Evolutionary conservation across 2,329 filamentous ascomycete species (phyloP).

Genomic region (Aspergillus novofumigatus): DNA sequence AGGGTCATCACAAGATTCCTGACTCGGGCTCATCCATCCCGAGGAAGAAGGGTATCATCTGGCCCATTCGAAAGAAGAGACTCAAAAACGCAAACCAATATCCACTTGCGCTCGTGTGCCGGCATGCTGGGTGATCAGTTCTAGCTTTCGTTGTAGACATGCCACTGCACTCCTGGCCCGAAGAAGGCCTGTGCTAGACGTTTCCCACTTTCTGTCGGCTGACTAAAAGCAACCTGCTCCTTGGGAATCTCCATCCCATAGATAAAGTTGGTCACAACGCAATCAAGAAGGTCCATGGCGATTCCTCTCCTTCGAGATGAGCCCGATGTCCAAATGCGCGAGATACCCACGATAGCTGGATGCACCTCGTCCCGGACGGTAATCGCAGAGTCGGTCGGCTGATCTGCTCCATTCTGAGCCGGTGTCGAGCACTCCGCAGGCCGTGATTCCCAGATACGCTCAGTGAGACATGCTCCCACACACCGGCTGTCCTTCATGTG

Average conservation of each 20-base stretch:
- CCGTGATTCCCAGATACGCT: constrained; percentile 57
- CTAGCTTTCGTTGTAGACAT: constrained; percentile 52
- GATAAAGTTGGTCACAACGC: constrained; percentile 52
- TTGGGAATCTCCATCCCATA: constrained; percentile 54
- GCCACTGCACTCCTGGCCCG: constrained; percentile 53
- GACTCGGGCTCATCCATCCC: constrained; percentile 13
- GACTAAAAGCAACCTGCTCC: constrained; percentile 58
- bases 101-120: background rate
- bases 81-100: background rate
- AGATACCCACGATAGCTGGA: constrained; percentile 56
- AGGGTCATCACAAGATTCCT: constrained; percentile 18
- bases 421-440: constrained; percentile 40
- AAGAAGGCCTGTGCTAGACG: constrained; percentile 57
- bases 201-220: constrained; percentile 60
- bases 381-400: constrained; percentile 39
- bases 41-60: constrained; percentile 22
- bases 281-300: constrained; percentile 55
- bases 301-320: constrained; percentile 55
- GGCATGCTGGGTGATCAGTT: constrained; percentile 3
- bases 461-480: constrained; percentile 58
- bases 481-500: constrained; percentile 60
- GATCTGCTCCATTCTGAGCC: constrained; percentile 12
- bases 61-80: constrained; percentile 10
- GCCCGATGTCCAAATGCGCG: constrained; percentile 61
- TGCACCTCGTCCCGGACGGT: constrained; percentile 41